Percentiles rank a stretch among this genome's conserved stretches.
phyloP scores from a whole-genome alignment of 257 asterid species.

The Solanum appendiculatum region DNA sequence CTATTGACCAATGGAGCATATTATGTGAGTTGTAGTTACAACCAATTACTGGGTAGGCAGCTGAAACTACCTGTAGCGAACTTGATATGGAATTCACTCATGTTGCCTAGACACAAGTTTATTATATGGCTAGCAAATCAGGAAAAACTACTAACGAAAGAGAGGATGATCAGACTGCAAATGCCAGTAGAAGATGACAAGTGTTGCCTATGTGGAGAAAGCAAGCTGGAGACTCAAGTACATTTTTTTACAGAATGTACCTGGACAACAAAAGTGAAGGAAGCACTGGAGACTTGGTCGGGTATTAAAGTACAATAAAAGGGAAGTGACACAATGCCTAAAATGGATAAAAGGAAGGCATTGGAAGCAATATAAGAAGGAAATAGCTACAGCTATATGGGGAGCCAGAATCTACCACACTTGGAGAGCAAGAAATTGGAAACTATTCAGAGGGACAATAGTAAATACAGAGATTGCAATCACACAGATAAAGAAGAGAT shows the following conservation, averaged over 20 bases:
- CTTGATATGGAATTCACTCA: not conserved
- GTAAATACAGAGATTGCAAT: no score
- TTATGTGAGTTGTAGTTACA: not conserved
- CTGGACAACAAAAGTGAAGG: not conserved
- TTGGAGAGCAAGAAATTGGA: no score
- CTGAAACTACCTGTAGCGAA: not conserved
- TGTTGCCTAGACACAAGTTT: not conserved
- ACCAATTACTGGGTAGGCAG: not conserved
- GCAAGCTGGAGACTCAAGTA: not conserved
- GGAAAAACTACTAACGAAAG: not conserved
- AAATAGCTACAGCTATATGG: no score
- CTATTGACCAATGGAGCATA: not conserved
- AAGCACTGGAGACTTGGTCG: not conserved
- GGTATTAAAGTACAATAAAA: no score
- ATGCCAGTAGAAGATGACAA: not conserved
- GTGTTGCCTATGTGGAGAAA: not conserved
- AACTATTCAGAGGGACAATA: no score
- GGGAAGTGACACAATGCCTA: no score
- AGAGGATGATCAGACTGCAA: not conserved
- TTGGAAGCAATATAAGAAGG: no score
- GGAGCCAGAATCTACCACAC: no score
- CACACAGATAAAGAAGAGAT: no score
- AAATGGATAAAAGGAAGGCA: no score
- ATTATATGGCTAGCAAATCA: not conserved
- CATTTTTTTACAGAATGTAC: not conserved